Evolutionary conservation across 2,329 filamentous ascomycete genomes (phyloP).

Genomic region (Nectriaceae sp.): DNA sequence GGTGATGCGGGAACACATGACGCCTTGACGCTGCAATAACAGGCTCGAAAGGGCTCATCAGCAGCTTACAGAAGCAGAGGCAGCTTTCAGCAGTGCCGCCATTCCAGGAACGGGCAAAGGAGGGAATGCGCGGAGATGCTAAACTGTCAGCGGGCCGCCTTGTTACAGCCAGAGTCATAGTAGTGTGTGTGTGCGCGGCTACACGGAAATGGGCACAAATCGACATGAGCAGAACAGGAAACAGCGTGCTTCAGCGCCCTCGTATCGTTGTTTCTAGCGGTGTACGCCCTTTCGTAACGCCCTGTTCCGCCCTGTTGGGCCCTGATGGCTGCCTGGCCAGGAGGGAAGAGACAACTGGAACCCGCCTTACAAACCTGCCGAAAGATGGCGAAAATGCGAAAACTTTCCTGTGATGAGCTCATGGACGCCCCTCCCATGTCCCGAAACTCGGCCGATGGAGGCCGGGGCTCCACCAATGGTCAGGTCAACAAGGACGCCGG

Average conservation of each 20-base stretch:
- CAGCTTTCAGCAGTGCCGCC: too few species aligned
- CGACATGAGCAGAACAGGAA: too few species aligned
- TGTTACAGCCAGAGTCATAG: neutral
- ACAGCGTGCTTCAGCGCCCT: neutral
- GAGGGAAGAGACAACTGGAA: constrained; percentile 10
- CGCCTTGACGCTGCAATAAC: neutral
- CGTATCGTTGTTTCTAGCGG: constrained; percentile 14
- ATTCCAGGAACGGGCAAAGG: too few species aligned
- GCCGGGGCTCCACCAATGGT: constrained; percentile 7
- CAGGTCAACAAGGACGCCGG: neutral
- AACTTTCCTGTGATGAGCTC: neutral
- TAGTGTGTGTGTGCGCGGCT: neutral
- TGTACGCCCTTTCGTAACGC: constrained; percentile 16
- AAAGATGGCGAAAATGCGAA: neutral
- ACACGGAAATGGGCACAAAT: too few species aligned
- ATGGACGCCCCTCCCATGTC: constrained; percentile 3
- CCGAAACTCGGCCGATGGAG: constrained; percentile 26
- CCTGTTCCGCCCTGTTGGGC: constrained; percentile 11
- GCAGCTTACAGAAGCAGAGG: neutral
- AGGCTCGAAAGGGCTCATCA: too few species aligned
- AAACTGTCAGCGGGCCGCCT: neutral
- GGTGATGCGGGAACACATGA: neutral
- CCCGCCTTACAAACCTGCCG: constrained; percentile 9
- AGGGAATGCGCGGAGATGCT: neutral
- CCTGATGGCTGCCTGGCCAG: constrained; percentile 10